Evolutionary conservation across 2,329 filamentous ascomycete genomes (phyloP).

Genomic region (Colletotrichum viniferum): DNA sequence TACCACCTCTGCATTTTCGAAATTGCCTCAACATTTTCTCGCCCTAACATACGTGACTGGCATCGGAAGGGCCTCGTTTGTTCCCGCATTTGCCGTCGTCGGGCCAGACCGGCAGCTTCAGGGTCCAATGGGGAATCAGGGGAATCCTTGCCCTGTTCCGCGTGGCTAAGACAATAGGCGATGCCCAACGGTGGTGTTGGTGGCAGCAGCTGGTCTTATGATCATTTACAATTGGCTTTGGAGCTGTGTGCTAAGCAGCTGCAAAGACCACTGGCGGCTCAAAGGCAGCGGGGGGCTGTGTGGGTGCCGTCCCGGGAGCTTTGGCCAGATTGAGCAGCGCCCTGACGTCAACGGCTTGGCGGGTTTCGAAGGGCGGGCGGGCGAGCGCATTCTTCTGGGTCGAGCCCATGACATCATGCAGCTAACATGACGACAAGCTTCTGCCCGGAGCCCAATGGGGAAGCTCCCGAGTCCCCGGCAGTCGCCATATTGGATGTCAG

Average conservation of each 20-base stretch:
- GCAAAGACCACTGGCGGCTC: neutral
- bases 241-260: neutral
- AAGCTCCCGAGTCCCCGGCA: neutral
- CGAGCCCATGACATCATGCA: slow-evolving; percentile 17
- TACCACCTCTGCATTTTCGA: neutral
- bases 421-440: slow-evolving; percentile 17
- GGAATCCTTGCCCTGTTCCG: neutral
- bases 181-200: neutral
- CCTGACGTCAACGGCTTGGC: slow-evolving; percentile 19
- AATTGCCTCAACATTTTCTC: neutral
- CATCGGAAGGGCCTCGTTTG: neutral
- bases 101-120: neutral
- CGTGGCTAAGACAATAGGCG: neutral
- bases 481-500: neutral
- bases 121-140: neutral
- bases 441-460: neutral
- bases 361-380: neutral
- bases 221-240: neutral
- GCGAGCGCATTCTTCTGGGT: neutral
- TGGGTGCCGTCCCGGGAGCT: neutral
- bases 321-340: neutral
- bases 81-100: neutral
- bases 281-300: neutral
- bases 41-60: neutral
- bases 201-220: neutral